Conservation (phyloP, 2,329 filamentous ascomycete species). For the Dactylonectria estremocensis region DNA sequence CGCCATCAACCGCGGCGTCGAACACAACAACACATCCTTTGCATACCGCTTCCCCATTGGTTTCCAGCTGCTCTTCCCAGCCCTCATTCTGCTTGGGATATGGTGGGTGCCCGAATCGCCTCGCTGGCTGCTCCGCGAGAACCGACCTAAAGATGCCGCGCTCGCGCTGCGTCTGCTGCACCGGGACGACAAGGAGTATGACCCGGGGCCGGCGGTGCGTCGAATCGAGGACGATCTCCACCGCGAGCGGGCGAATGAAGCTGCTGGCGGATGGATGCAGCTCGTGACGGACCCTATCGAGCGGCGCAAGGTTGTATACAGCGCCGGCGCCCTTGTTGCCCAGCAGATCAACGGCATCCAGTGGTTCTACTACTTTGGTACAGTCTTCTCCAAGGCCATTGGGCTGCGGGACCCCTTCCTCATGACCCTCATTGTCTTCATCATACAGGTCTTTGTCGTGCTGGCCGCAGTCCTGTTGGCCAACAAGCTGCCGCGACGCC, state of each 20-base stretch:
- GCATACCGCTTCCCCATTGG: slow-evolving; percentile 54
- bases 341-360: slow-evolving; percentile 67
- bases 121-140: slow-evolving; percentile 55
- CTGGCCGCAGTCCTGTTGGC: slow-evolving; percentile 56
- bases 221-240: slow-evolving; percentile 62
- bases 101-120: slow-evolving; percentile 49
- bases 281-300: slow-evolving; percentile 62
- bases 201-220: slow-evolving; percentile 55
- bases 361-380: slow-evolving; percentile 62
- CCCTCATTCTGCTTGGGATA: slow-evolving; percentile 39
- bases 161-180: slow-evolving; percentile 61
- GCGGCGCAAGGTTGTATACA: slow-evolving; percentile 62
- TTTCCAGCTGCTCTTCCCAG: slow-evolving; percentile 49
- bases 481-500: slow-evolving; percentile 58
- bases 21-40: slow-evolving; percentile 49
- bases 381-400: slow-evolving; percentile 60
- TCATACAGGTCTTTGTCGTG: slow-evolving; percentile 61
- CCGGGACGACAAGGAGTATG: slow-evolving; percentile 54
- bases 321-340: slow-evolving; percentile 60
- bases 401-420: slow-evolving; percentile 58
- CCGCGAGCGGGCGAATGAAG: slow-evolving; percentile 49
- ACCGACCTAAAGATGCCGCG: slow-evolving; percentile 56
- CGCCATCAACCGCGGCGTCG: slow-evolving; percentile 50
- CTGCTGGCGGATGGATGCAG: slow-evolving; percentile 55
- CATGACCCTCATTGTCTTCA: slow-evolving; percentile 59